Evolutionary conservation across 768 basidiomycete species (phyloP).

Genomic region (Imleria badia): DNA sequence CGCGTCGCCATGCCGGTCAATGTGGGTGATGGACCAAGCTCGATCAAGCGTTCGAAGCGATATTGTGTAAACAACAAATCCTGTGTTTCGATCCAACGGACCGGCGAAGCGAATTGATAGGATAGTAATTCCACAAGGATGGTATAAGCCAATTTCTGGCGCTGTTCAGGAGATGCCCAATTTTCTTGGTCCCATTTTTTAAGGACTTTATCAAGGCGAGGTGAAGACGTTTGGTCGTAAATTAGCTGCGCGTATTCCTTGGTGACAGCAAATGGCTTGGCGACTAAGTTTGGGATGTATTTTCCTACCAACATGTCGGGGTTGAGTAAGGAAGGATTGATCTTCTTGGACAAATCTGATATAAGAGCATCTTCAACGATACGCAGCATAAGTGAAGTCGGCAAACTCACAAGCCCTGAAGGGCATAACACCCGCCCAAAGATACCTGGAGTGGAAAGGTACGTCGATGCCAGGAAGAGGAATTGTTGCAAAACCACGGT

Average conservation of each 20-base stretch:
- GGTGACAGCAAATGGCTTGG: slow-evolving; percentile 80
- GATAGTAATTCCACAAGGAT: slow-evolving; percentile 96
- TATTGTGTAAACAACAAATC: slow-evolving; percentile 87
- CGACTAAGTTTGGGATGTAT: slow-evolving; percentile 97
- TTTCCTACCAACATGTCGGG: slow-evolving; percentile 93
- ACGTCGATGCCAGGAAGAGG: slow-evolving; percentile 97
- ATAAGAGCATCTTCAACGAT: not conserved
- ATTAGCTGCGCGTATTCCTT: slow-evolving; percentile 91
- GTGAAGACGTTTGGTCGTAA: slow-evolving; percentile 95
- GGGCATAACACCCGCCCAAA: slow-evolving; percentile 98
- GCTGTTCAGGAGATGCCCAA: slow-evolving; percentile 80
- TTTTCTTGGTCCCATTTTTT: slow-evolving; percentile 89
- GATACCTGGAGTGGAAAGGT: slow-evolving; percentile 98
- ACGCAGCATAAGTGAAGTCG: not conserved
- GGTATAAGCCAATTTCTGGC: slow-evolving; percentile 92
- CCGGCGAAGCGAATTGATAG: slow-evolving; percentile 98
- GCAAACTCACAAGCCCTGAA: slow-evolving; percentile 88
- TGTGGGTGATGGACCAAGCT: slow-evolving; percentile 95
- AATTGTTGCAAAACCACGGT: slow-evolving; percentile 95
- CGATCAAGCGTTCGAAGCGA: slow-evolving; percentile 90
- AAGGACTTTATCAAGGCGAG: slow-evolving; percentile 92
- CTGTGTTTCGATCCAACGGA: slow-evolving; percentile 99
- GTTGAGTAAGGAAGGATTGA: slow-evolving; percentile 86
- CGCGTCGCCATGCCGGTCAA: slow-evolving; percentile 92
- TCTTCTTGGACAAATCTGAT: slow-evolving; percentile 94